Percentiles rank a stretch among this genome's conserved stretches.
Conservation (phyloP, 805 yeast species). For the Yarrowia keelungensis region DNA sequence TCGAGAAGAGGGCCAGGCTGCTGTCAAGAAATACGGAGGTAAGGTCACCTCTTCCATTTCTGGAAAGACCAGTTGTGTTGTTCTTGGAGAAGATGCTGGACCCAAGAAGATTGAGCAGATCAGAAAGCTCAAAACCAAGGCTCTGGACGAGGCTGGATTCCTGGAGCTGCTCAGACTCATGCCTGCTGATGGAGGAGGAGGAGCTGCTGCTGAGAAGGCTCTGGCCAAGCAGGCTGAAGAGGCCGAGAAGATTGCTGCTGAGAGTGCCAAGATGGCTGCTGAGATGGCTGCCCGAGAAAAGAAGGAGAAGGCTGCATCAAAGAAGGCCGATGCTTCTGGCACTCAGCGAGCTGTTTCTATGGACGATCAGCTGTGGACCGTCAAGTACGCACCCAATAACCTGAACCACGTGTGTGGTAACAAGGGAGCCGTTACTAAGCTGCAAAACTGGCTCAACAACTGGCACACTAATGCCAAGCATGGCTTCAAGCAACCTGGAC, state of each 20-base stretch:
- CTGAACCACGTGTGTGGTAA: conserved; percentile 88
- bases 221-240: conserved; percentile 72
- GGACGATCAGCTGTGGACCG: conserved; percentile 72
- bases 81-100: conserved; percentile 94
- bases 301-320: conserved; percentile 43
- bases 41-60: conserved; percentile 82
- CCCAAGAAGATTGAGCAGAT: conserved; percentile 91
- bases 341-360: conserved; percentile 6
- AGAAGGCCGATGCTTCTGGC: conserved; percentile 36
- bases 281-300: conserved; percentile 55
- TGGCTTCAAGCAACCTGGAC: conserved; percentile 60
- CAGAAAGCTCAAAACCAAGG: conserved; percentile 72
- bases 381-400: conserved; percentile 84
- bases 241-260: conserved; percentile 61
- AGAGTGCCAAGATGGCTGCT: conserved; percentile 57
- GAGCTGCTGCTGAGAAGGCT: conserved; percentile 78
- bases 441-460: conserved; percentile 74
- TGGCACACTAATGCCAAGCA: conserved; percentile 70
- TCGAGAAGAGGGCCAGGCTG: conserved; percentile 73
- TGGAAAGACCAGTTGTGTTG: conserved; percentile 84
- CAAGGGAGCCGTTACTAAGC: conserved; percentile 70
- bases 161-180: conserved; percentile 70
- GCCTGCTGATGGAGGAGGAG: conserved; percentile 93
- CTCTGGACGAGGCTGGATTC: conserved; percentile 88
- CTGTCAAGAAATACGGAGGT: conserved; percentile 90